A percentile compares a stretch with the other conserved stretches of the same genome.
phyloP scores from a whole-genome alignment of 192 early-diverging fungal species.

The Paraglomus brasilianum region DNA sequence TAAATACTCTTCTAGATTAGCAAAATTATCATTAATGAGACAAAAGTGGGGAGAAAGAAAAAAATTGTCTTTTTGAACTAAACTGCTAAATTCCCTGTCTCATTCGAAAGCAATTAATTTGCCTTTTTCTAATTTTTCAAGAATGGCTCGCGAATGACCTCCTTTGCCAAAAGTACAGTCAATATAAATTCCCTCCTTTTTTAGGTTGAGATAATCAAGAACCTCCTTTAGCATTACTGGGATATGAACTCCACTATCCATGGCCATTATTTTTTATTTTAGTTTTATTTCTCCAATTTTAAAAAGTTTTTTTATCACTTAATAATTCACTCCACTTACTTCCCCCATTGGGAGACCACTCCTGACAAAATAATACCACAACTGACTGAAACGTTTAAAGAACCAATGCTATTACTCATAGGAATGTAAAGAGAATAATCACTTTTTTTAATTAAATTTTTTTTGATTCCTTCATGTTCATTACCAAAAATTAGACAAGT shows the following conservation, averaged over 20 bases:
- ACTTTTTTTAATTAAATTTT: slow-evolving; percentile 16
- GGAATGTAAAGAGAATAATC: slow-evolving; percentile 16
- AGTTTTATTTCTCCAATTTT: too few relatives aligned
- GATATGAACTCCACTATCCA: not conserved
- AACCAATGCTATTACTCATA: slow-evolving; percentile 36
- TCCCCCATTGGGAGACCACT: too few relatives aligned
- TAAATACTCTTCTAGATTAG: slow-evolving; percentile 9
- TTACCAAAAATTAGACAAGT: slow-evolving; percentile 16
- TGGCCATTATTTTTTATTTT: too few relatives aligned
- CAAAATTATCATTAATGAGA: slow-evolving; percentile 24
- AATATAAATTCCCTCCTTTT: slow-evolving; percentile 14
- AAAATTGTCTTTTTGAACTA: slow-evolving; percentile 1
- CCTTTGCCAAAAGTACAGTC: slow-evolving; percentile 17
- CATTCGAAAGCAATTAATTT: slow-evolving; percentile 22
- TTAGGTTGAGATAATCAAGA: not conserved
- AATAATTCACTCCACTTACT: too few relatives aligned
- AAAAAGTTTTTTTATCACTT: too few relatives aligned
- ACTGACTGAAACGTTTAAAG: slow-evolving; percentile 49
- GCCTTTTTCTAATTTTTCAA: slow-evolving; percentile 15
- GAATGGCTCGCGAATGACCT: not conserved
- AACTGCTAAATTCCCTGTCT: not conserved
- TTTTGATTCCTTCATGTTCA: slow-evolving; percentile 7
- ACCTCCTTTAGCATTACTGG: slow-evolving; percentile 12
- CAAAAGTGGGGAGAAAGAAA: not conserved
- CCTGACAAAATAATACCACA: slow-evolving; percentile 36